Conservation (phyloP, 208 protist genomes). For the Acanthamoeba royreba region DNA sequence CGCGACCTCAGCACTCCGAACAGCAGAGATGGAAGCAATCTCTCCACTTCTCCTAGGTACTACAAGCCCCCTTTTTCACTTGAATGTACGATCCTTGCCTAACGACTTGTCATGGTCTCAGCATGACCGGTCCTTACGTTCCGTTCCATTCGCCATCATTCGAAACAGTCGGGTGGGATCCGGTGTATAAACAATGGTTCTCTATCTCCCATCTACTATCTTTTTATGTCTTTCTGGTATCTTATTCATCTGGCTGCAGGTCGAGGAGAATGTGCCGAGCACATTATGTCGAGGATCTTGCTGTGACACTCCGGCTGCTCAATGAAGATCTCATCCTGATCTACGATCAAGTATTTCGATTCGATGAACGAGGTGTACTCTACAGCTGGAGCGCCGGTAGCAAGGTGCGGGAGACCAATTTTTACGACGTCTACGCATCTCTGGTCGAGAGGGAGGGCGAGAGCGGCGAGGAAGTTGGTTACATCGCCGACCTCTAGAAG, state of each 20-base stretch:
- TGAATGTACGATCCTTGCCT: background rate
- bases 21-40: background rate
- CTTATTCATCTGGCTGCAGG: background rate
- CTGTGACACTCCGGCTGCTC: background rate
- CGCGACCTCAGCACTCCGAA: background rate
- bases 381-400: slow-evolving; percentile 7
- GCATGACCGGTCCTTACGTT: background rate
- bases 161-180: background rate
- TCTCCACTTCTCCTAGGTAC: background rate
- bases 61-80: background rate
- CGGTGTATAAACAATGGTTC: background rate
- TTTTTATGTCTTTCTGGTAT: background rate
- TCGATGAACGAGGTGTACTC: background rate
- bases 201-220: background rate
- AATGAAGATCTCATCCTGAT: background rate
- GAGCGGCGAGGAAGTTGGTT: background rate
- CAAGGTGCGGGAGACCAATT: background rate
- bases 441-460: background rate
- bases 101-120: background rate
- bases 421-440: background rate
- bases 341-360: background rate
- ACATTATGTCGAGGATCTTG: background rate
- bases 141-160: background rate
- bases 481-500: slow-evolving; percentile 14
- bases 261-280: background rate